A percentile compares a stretch with the other conserved stretches of the same genome.
phyloP scores from a whole-genome alignment of 768 basidiomycete species.

The Lentinula boryana region DNA sequence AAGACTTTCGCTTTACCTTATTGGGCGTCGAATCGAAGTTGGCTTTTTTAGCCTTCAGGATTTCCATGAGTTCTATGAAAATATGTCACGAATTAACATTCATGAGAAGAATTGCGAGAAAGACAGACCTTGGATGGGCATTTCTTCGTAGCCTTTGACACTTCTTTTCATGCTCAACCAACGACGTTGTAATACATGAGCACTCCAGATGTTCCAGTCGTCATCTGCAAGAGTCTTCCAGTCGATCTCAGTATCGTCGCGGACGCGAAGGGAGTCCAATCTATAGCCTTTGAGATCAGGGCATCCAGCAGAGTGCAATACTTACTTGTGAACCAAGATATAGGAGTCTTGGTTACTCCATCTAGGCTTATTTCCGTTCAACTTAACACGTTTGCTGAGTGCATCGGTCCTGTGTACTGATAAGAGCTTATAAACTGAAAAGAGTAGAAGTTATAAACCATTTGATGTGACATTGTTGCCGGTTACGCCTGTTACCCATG shows the following conservation, averaged over 20 bases:
- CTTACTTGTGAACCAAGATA: conserved; percentile 77
- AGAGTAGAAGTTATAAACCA: conserved; percentile 38
- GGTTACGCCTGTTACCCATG: conserved; percentile 71
- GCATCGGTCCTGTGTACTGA: conserved; percentile 59
- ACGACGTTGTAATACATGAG: conserved; percentile 71
- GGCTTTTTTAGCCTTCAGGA: conserved; percentile 68
- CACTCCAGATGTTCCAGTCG: conserved; percentile 82
- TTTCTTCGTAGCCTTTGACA: conserved; percentile 72
- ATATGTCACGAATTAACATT: not conserved
- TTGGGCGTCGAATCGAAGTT: not conserved
- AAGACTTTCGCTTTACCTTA: not conserved
- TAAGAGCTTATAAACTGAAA: not conserved
- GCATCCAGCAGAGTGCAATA: conserved; percentile 7
- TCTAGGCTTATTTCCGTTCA: conserved; percentile 60
- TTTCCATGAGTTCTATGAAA: conserved; percentile 73
- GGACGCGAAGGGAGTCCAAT: conserved; percentile 67
- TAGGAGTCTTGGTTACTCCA: conserved; percentile 76
- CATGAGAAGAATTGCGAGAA: conserved; percentile 1
- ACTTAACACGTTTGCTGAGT: conserved; percentile 66
- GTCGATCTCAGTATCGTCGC: conserved; percentile 79
- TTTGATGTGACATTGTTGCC: conserved; percentile 86
- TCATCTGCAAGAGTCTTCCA: conserved; percentile 74
- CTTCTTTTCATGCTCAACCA: conserved; percentile 78
- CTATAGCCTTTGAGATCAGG: conserved; percentile 28
- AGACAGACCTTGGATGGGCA: conserved; percentile 66